These are phyloP conservation scores for Copromyces sp. DNA, from an alignment of 495 filamentous ascomycete species.

Conservation along the genomic window DNA sequence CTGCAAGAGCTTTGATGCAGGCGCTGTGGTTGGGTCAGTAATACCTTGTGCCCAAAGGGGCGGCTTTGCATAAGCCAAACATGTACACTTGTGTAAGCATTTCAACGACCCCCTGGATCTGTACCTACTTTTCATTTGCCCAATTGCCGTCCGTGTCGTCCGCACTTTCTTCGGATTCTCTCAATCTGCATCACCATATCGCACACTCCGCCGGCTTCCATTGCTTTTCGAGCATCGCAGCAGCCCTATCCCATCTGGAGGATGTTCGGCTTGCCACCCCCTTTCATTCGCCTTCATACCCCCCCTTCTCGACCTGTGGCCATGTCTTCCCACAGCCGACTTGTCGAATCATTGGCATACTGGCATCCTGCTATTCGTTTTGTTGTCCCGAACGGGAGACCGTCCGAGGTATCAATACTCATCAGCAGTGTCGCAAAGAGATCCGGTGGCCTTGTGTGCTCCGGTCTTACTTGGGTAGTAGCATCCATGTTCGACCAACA, in stretches of 20 bases:
- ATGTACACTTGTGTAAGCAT: not conserved
- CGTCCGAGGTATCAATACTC: not conserved
- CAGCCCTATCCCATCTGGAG: not conserved
- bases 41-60: not conserved
- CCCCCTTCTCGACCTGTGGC: not conserved
- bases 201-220: not conserved
- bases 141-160: not conserved
- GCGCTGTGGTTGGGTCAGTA: not conserved
- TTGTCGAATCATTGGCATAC: not conserved
- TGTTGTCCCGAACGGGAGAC: not conserved
- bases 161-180: not conserved
- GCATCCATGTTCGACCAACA: not conserved
- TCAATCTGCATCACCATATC: not conserved
- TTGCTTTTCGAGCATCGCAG: not conserved
- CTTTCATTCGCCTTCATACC: not conserved
- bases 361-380: not conserved
- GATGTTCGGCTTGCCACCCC: not conserved
- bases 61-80: not conserved
- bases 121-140: not conserved
- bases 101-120: not conserved
- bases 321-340: not conserved
- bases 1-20: not conserved
- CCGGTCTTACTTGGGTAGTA: not conserved
- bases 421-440: not conserved
- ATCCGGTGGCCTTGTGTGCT: not conserved